Evolutionary conservation across 495 filamentous ascomycete genomes (phyloP).

Genomic region (Lepraria neglecta): DNA sequence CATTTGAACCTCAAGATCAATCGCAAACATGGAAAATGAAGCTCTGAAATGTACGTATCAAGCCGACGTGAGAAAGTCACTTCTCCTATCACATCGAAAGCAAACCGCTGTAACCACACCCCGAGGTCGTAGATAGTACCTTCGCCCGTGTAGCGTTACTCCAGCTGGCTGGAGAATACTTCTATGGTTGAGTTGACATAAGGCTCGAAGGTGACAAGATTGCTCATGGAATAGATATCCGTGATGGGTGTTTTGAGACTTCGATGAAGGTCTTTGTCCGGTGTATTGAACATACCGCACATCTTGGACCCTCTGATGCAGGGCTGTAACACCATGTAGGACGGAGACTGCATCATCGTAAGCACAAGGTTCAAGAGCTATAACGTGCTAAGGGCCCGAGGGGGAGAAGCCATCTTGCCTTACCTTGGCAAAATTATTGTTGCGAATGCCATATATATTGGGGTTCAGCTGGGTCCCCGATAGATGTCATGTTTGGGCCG

Average conservation of each 20-base stretch:
- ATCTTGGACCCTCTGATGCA: conserved; percentile 29
- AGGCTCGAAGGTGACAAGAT: conserved; percentile 28
- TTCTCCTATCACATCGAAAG: conserved; percentile 66
- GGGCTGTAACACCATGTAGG: not conserved
- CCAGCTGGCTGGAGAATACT: conserved; percentile 34
- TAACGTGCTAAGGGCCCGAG: no score
- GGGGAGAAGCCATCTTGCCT: not conserved
- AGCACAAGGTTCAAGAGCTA: no score
- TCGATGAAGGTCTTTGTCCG: conserved; percentile 39
- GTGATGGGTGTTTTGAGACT: conserved; percentile 39
- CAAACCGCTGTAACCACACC: conserved; percentile 72
- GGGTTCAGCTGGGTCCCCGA: conserved; percentile 37
- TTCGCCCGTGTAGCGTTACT: conserved; percentile 30
- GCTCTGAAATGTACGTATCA: no score
- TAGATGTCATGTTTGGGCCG: conserved; percentile 50
- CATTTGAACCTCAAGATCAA: no score
- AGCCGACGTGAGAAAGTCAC: conserved; percentile 57
- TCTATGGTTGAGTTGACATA: conserved; percentile 30
- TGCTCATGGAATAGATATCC: conserved; percentile 33
- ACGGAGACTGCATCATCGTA: no score
- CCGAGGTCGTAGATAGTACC: conserved; percentile 31
- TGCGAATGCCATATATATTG: conserved; percentile 35
- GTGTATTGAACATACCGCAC: conserved; percentile 36
- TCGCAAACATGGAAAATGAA: no score
- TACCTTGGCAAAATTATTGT: conserved; percentile 29